Percentiles rank a stretch among this genome's conserved stretches.
Conservation (phyloP, 768 basidiomycete species). For the Mrakia blollopis region DNA sequence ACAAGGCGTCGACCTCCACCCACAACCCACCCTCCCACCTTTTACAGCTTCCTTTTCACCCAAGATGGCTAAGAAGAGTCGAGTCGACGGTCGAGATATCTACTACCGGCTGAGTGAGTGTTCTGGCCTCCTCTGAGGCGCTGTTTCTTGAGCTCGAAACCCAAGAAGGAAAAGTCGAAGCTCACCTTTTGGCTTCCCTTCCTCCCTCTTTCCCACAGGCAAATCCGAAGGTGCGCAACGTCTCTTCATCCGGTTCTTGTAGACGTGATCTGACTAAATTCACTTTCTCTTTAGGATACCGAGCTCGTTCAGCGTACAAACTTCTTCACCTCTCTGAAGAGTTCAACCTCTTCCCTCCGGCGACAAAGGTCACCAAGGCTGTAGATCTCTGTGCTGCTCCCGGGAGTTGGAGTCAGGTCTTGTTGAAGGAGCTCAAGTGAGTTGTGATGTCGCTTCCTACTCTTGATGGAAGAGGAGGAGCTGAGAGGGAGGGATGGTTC, state of each 20-base stretch:
- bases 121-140: too few relatives aligned
- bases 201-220: not conserved
- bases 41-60: not conserved
- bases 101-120: constrained; percentile 24
- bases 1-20: not conserved
- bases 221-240: constrained; percentile 13
- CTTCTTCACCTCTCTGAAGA: constrained; percentile 43
- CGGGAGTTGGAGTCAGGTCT: constrained; percentile 37
- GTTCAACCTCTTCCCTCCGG: constrained; percentile 36
- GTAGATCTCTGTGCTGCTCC: constrained; percentile 44
- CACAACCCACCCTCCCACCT: not conserved
- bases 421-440: constrained; percentile 35
- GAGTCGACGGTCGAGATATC: constrained; percentile 13
- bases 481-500: not conserved
- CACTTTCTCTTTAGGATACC: constrained; percentile 36
- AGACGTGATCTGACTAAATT: not conserved
- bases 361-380: constrained; percentile 36
- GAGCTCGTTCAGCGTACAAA: constrained; percentile 44
- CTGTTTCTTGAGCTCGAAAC: too few relatives aligned
- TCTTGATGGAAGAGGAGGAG: not conserved
- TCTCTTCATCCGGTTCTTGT: not conserved
- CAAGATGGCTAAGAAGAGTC: constrained; percentile 14
- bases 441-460: not conserved
- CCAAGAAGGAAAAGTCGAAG: too few relatives aligned
- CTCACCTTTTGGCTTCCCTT: not conserved